These are phyloP conservation scores for Coprinopsis marcescibilis DNA, from an alignment of 768 basidiomycete genomes.

Conservation along the genomic window DNA sequence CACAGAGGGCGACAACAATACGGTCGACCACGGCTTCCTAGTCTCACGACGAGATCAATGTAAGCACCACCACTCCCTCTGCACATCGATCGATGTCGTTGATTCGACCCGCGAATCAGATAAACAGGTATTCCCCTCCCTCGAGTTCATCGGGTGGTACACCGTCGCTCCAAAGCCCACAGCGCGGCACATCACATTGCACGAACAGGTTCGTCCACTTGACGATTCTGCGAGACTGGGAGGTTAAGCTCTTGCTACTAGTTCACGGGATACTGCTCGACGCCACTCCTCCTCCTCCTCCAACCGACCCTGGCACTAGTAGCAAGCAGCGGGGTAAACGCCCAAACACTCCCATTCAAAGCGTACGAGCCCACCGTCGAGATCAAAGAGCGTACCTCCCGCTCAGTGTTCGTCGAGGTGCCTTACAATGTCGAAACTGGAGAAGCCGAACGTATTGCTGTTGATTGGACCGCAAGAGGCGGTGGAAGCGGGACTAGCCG, in stretches of 20 bases:
- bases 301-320: slow-evolving; percentile 48
- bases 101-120: slow-evolving; percentile 41
- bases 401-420: slow-evolving; percentile 78
- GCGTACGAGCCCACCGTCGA: slow-evolving; percentile 93
- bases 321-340: slow-evolving; percentile 40
- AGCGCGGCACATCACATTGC: slow-evolving; percentile 70
- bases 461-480: slow-evolving; percentile 89
- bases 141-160: slow-evolving; percentile 99
- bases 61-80: slow-evolving; percentile 20
- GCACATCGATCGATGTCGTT: slow-evolving; percentile 7
- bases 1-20: slow-evolving; percentile 47
- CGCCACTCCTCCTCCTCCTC: slow-evolving; percentile 80
- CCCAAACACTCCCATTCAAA: slow-evolving; percentile 80
- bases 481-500: slow-evolving; percentile 78
- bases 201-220: slow-evolving; percentile 61
- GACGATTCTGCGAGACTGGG: neutral
- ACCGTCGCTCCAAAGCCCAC: slow-evolving; percentile 75
- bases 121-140: slow-evolving; percentile 96
- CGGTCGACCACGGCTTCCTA: slow-evolving; percentile 79
- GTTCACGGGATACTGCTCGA: slow-evolving; percentile 83
- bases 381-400: slow-evolving; percentile 70
- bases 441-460: slow-evolving; percentile 97
- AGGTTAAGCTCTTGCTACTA: slow-evolving; percentile 24
- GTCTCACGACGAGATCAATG: slow-evolving; percentile 86
- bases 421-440: slow-evolving; percentile 91